Evolutionary conservation across 108 stramenopile genomes (phyloP), one percentile per base, ranked within the genome.

Genomic region (Pseudonitzschia pungens): DNA sequence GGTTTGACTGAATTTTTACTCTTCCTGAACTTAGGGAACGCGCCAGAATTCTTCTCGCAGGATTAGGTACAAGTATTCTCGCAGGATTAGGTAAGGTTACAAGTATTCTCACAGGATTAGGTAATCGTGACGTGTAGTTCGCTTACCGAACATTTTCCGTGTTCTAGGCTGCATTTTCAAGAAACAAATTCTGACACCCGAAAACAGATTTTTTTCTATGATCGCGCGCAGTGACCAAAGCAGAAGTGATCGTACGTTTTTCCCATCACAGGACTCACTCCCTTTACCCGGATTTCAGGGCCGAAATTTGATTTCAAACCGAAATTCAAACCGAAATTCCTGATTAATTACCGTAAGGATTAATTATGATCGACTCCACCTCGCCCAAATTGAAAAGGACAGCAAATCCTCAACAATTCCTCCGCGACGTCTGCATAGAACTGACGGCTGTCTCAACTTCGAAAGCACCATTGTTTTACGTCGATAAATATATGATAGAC

Each of bases 1-100:
- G 54, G 0, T 55, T 55, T 24, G 54, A 26, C 54, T 55, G 54
- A 55, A 55, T 55, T 55, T 55, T 12, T 55, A 20, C 54, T 55
- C 54, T 55, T 55, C 54, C 54, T 55, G 54, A 55, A 55, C 54
- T 55, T 55, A 2, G 14, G 14, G 10, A 11, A 26, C 22, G 54
- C 54, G 54, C 26, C 4, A 55, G 54, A 55, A 55, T 55, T 24
- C 54, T 11, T 18, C 9, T 12, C 2, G 14, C 18, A 48, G 45
- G 45, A 48, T 48, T 48, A 11, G 18, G 36, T 36, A 36, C 6
- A 55, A 55, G 24, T 24, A 12, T 11, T 18, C 9, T 12, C 2
- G 14, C 18, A 48, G 45, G 45, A 48, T 48, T 48, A 11, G 18
- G 36, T 36, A 36, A 5, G n/a, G n/a, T n/a, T n/a, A n/a, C n/a